These are phyloP conservation scores for Conticribra weissflogii DNA, from an alignment of 108 stramenopile genomes.

Conservation along the genomic window DNA sequence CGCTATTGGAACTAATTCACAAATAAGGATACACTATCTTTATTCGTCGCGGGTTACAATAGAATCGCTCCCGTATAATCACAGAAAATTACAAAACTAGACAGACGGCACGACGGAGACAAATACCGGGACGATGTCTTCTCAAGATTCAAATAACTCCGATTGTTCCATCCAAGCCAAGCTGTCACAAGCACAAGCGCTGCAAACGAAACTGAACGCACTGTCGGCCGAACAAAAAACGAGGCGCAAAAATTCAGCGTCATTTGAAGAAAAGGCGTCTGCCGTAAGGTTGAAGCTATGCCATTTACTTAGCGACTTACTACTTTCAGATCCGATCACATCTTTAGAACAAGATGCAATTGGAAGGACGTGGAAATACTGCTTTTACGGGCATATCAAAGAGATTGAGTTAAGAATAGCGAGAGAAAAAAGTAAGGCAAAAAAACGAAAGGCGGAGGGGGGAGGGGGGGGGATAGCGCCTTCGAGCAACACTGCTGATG, in stretches of 20 bases:
- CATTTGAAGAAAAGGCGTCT: slow-evolving; percentile 23
- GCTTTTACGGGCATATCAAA: slow-evolving; percentile 76
- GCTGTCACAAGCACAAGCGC: slow-evolving; percentile 15
- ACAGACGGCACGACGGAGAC: too few species aligned
- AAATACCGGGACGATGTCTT: too few species aligned
- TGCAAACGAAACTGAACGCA: slow-evolving; percentile 22
- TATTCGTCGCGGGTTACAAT: too few species aligned
- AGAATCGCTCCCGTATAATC: too few species aligned
- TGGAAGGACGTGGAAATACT: slow-evolving; percentile 71
- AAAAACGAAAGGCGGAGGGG: slow-evolving; percentile 14
- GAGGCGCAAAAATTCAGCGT: slow-evolving; percentile 1
- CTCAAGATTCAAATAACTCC: slow-evolving; percentile 23
- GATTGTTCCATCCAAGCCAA: slow-evolving; percentile 34
- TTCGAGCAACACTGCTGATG: slow-evolving; percentile 4
- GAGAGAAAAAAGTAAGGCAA: slow-evolving; percentile 51
- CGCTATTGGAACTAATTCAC: too few species aligned
- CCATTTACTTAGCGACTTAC: slow-evolving; percentile 65
- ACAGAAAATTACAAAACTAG: too few species aligned
- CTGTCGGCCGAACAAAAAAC: slow-evolving; percentile 11
- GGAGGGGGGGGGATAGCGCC: slow-evolving; percentile 8
- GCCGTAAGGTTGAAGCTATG: slow-evolving; percentile 62
- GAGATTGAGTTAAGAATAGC: slow-evolving; percentile 49
- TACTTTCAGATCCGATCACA: slow-evolving; percentile 58
- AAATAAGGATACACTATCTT: too few species aligned
- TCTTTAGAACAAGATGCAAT: slow-evolving; percentile 51